These are phyloP conservation scores for Rhododendron molle DNA, from an alignment of 148 eudicot genomes.

Conservation along the genomic window DNA sequence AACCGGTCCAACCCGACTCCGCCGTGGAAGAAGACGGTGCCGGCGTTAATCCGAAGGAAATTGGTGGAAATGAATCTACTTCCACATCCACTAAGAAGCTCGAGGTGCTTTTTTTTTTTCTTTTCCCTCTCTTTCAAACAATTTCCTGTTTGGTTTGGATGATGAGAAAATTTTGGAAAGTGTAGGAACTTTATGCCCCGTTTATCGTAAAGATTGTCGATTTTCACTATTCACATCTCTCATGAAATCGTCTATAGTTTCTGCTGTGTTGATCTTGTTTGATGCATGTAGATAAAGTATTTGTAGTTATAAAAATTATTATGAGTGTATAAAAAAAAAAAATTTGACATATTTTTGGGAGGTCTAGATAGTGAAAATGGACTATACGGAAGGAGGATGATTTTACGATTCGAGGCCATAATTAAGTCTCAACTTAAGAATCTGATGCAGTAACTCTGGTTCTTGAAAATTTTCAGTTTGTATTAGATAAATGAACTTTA, in stretches of 20 bases:
- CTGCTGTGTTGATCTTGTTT: neutral
- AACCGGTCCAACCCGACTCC: constrained; percentile 29
- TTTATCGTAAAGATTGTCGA: neutral
- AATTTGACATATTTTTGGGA: neutral
- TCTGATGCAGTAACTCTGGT: neutral
- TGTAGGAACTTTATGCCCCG: neutral
- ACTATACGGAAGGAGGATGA: neutral
- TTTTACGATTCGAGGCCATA: neutral
- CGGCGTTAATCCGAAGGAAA: constrained; percentile 13
- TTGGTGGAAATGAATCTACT: constrained; percentile 18
- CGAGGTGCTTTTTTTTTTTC: constrained; percentile 15
- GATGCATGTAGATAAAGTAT: neutral
- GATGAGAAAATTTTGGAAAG: neutral
- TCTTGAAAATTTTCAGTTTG: neutral
- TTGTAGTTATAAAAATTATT: too few species aligned
- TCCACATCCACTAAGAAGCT: constrained; percentile 22
- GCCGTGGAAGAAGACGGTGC: constrained; percentile 18
- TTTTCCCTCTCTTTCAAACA: neutral
- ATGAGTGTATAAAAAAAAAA: neutral
- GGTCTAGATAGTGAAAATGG: neutral
- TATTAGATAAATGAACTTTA: neutral
- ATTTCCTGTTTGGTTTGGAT: neutral
- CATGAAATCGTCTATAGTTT: neutral
- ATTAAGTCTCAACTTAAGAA: neutral
- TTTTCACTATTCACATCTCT: neutral